phyloP scores from a whole-genome alignment of 164 flowering plant species.

The Dillenia turbinata region DNA sequence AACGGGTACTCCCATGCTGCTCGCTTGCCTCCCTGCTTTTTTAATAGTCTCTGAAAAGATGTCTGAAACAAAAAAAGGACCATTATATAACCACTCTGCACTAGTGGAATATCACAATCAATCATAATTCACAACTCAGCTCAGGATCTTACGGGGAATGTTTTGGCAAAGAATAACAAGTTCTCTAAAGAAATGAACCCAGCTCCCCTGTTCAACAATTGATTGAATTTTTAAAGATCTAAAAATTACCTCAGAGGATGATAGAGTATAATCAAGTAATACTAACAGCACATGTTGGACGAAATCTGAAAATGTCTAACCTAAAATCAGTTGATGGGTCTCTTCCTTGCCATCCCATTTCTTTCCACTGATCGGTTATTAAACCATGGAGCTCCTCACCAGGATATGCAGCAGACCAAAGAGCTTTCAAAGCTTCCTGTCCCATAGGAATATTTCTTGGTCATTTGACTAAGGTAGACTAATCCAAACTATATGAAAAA shows the following conservation, averaged over 20 bases:
- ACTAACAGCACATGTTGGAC: background rate
- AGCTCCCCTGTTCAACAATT: conserved; percentile 63
- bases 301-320: conserved; percentile 22
- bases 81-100: no score
- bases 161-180: conserved; percentile 83
- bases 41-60: conserved; percentile 65
- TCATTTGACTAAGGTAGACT: background rate
- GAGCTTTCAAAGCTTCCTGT: conserved; percentile 76
- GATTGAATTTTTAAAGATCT: background rate
- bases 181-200: conserved; percentile 95
- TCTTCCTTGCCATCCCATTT: conserved; percentile 98
- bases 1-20: conserved; percentile 93
- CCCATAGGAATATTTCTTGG: conserved; percentile 3
- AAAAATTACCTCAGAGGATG: background rate
- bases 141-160: conserved; percentile 62
- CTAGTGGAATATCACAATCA: background rate
- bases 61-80: conserved; percentile 31
- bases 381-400: conserved; percentile 62
- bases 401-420: conserved; percentile 85
- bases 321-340: conserved; percentile 98
- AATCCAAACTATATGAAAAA: background rate
- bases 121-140: background rate
- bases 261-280: background rate
- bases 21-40: conserved; percentile 74
- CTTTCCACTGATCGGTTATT: conserved; percentile 89